Conservation (phyloP, 2,329 filamentous ascomycete genomes). For the Chaetomiaceae sp. region DNA sequence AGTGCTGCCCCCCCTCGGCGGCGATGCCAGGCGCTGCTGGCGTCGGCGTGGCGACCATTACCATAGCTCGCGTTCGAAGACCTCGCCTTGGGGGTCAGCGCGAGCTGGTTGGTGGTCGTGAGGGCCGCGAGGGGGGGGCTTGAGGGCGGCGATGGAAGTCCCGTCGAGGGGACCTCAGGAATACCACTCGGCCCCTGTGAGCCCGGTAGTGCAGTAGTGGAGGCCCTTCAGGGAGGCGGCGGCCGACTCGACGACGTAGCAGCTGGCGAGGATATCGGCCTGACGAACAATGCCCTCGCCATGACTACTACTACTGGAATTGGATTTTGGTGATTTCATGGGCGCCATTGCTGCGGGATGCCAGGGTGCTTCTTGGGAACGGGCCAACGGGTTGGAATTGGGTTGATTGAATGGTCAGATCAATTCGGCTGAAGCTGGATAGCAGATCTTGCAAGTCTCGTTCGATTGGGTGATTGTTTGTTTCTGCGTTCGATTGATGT, state of each 20-base stretch:
- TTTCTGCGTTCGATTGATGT: no score
- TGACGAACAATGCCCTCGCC: slow-evolving; percentile 58
- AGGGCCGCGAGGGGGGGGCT: slow-evolving; percentile 83
- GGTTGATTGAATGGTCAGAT: neutral
- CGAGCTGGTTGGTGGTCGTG: slow-evolving; percentile 61
- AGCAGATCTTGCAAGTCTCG: no score
- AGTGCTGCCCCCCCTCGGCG: slow-evolving; percentile 87
- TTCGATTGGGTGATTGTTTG: no score
- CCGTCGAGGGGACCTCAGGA: slow-evolving; percentile 85
- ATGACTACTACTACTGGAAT: slow-evolving; percentile 73
- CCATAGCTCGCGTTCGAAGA: slow-evolving; percentile 30
- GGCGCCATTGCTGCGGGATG: slow-evolving; percentile 49
- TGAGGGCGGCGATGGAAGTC: slow-evolving; percentile 76
- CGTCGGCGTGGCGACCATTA: slow-evolving; percentile 14
- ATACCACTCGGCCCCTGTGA: slow-evolving; percentile 79
- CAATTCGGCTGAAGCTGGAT: no score
- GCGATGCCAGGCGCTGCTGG: slow-evolving; percentile 39
- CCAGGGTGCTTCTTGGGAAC: slow-evolving; percentile 24
- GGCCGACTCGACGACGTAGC: slow-evolving; percentile 71
- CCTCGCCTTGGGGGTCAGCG: slow-evolving; percentile 53
- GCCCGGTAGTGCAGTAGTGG: slow-evolving; percentile 92
- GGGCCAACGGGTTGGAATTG: neutral
- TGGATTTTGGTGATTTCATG: slow-evolving; percentile 65
- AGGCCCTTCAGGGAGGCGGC: slow-evolving; percentile 70
- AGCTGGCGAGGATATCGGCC: slow-evolving; percentile 80